These are phyloP conservation scores for Diphasiastrum complanatum DNA, from an alignment of 83 land plant genomes.

Conservation along the genomic window DNA sequence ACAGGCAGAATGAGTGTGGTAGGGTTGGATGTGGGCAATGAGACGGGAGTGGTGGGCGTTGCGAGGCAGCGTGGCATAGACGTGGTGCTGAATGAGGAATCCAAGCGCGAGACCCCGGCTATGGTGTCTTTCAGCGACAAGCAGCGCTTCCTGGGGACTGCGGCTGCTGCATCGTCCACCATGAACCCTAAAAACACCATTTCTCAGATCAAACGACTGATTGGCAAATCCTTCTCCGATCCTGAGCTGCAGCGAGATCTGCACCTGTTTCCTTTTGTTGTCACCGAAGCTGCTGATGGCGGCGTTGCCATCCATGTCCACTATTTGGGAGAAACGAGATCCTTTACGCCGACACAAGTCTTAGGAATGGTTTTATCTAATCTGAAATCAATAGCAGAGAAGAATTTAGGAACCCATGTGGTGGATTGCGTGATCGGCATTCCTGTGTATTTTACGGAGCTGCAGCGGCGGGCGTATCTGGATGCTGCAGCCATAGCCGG, in stretches of 20 bases:
- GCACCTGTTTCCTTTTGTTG: constrained; percentile 40
- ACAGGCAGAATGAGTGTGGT: constrained; percentile 71
- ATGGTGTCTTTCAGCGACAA: constrained; percentile 78
- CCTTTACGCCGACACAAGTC: constrained; percentile 67
- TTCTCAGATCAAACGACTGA: constrained; percentile 73
- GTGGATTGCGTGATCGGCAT: constrained; percentile 85
- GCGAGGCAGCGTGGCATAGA: constrained; percentile 82
- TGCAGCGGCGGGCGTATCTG: constrained; percentile 66
- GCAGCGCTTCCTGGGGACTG: constrained; percentile 75
- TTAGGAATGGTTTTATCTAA: constrained; percentile 80
- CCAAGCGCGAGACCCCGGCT: constrained; percentile 85
- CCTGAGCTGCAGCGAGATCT: constrained; percentile 59
- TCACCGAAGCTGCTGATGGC: constrained; percentile 64
- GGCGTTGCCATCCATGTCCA: constrained; percentile 44
- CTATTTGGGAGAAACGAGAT: constrained; percentile 46
- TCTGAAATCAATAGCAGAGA: constrained; percentile 70
- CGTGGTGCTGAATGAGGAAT: constrained; percentile 85
- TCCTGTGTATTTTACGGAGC: constrained; percentile 77
- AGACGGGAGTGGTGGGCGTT: constrained; percentile 75
- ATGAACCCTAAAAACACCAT: constrained; percentile 77
- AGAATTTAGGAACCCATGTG: constrained; percentile 46
- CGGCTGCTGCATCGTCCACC: constrained; percentile 61
- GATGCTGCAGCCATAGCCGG: constrained; percentile 81
- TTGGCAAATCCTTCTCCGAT: constrained; percentile 48
- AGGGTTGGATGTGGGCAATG: constrained; percentile 91